Base-by-base conservation (phyloP, 768 basidiomycete species). In the Symmetrospora coprosmae region DNA sequence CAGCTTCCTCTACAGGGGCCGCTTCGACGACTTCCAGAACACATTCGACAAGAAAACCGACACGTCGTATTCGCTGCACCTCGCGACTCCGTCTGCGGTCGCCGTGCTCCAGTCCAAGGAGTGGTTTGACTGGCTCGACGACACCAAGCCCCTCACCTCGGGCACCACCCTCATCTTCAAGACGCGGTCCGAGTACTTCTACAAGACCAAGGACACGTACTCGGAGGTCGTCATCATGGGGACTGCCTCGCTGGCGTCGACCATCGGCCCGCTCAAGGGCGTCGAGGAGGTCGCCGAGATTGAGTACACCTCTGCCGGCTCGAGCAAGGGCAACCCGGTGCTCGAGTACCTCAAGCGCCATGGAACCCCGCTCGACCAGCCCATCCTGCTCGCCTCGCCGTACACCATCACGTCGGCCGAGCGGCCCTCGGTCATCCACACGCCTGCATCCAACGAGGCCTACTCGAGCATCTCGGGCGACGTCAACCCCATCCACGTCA, bases 401-500 rank as follows among this genome's bases (percentile, higher is more conserved):
- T 97, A 99, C 72, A 80, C 83, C 0, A 77, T 99, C 70, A 82
- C 83, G 34, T 81, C 74, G 39, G 71, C 76, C n/a, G 74, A 79
- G 2, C 76, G 78, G 25, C 76, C 78, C 17, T 82, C 83, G 9
- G 72, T 77, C 6, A 92, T 89, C 77, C 81, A 76, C 45, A 80
- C 92, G 2, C 92, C 92, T 25, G 75, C 86, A 43, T 87, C 87
- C 46, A 99, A 99, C 70, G 87, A 92, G 73, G 85, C 89, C 1
- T 99, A 97, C 75, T 96, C 91, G 3, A 82, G 83, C 72, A 80
- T 91, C 47, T 99, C 94, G 0, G 91, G 92, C 43, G 92, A 99
- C 74, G 97, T 88, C 78, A 97, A 99, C 73, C 94, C 94, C 28
- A 99, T 99, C 67, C 94, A 99, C 72, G 78, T 94, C 72, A 96